phyloP scores from a whole-genome alignment of 176 grass and related monocot genomes.

The Musa itinerans region DNA sequence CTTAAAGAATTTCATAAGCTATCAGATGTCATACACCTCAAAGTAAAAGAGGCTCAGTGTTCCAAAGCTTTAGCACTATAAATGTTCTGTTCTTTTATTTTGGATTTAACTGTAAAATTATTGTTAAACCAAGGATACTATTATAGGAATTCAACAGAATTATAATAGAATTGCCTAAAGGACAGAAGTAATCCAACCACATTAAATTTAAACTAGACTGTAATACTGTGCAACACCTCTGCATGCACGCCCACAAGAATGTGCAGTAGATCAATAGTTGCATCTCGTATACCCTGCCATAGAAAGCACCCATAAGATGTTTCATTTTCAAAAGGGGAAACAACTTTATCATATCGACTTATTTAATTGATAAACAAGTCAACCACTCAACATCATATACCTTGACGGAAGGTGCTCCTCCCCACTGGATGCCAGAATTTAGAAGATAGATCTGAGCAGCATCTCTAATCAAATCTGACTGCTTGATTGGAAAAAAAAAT shows the following conservation, averaged over 20 bases:
- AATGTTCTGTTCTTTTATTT: not conserved
- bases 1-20: not conserved
- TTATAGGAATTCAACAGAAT: not conserved
- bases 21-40: not conserved
- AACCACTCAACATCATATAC: slow-evolving; percentile 30
- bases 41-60: not conserved
- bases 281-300: slow-evolving; percentile 90
- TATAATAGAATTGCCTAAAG: not conserved
- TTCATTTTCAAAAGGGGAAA: not conserved
- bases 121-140: not conserved
- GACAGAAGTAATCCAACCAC: slow-evolving; percentile 15
- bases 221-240: slow-evolving; percentile 48
- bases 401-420: slow-evolving; percentile 73
- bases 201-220: slow-evolving; percentile 21
- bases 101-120: not conserved
- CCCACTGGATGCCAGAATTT: slow-evolving; percentile 83
- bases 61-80: not conserved
- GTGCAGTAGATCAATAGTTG: slow-evolving; percentile 90
- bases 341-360: not conserved
- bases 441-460: slow-evolving; percentile 77
- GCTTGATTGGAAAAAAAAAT: slow-evolving; percentile 24
- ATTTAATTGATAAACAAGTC: not conserved
- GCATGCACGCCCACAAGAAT: slow-evolving; percentile 91
- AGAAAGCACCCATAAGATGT: slow-evolving; percentile 25
- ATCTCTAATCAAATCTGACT: slow-evolving; percentile 91